These are phyloP conservation scores for Cymbopogon flexuosus DNA, from an alignment of 202 grass and related monocot genomes.

Conservation along the genomic window DNA sequence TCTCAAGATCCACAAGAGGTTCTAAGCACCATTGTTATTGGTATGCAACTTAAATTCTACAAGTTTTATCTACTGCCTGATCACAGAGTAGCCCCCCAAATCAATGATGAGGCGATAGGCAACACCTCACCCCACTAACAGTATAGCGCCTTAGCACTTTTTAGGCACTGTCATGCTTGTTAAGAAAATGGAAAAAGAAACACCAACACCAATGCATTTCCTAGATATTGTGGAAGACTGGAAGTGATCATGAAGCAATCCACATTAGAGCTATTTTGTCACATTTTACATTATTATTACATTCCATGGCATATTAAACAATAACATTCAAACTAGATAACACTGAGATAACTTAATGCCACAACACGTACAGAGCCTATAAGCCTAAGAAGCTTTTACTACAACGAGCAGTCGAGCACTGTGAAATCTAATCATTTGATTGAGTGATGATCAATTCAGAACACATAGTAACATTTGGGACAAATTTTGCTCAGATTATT, in stretches of 20 bases:
- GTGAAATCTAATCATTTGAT: not conserved
- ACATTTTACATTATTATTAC: not conserved
- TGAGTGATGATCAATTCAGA: not conserved
- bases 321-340: conserved; percentile 12
- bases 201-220: not conserved
- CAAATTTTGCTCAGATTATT: conserved; percentile 5
- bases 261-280: not conserved
- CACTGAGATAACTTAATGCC: not conserved
- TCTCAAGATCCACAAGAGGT: not conserved
- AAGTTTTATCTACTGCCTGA: not conserved
- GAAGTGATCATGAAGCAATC: not conserved
- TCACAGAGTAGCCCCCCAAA: not conserved
- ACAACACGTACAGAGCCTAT: not conserved
- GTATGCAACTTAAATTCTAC: no score
- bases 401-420: not conserved
- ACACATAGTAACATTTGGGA: not conserved
- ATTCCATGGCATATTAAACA: not conserved
- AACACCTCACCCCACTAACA: not conserved
- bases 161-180: not conserved
- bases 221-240: not conserved
- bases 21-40: not conserved
- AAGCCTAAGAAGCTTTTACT: not conserved
- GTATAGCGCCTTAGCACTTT: not conserved
- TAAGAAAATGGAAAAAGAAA: conserved; percentile 20
- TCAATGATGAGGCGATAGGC: not conserved